A percentile compares a stretch with the other conserved stretches of the same genome.
Evolutionary conservation across 176 grass and related monocot species (phyloP).

Genomic region (Oropetium thomaeum): DNA sequence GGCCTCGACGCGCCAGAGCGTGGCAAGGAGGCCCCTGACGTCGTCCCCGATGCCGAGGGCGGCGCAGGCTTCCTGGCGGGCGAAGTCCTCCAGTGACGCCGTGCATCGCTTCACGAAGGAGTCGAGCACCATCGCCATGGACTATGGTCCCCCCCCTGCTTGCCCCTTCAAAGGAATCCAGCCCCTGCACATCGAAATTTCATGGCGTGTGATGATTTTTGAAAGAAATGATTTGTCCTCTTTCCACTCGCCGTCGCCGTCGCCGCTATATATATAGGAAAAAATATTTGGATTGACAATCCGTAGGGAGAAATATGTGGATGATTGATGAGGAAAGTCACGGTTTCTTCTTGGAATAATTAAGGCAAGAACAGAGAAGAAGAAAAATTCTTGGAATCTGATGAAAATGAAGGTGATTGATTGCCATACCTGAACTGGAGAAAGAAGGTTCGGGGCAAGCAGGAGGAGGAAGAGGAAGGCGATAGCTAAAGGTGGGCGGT

Average conservation of each 20-base stretch:
- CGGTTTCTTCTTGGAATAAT: not conserved
- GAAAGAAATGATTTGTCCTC: not conserved
- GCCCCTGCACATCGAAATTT: slow-evolving; percentile 5
- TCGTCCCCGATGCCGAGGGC: slow-evolving; percentile 55
- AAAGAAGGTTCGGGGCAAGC: not conserved
- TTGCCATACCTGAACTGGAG: slow-evolving; percentile 25
- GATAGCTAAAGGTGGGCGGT: slow-evolving; percentile 26
- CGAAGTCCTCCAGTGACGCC: slow-evolving; percentile 36
- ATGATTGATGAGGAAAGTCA: not conserved
- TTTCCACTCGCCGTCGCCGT: not conserved
- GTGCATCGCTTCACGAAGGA: slow-evolving; percentile 47
- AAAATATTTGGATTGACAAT: not conserved
- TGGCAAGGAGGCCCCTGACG: slow-evolving; percentile 41
- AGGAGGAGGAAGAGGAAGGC: slow-evolving; percentile 40
- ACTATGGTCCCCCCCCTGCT: not conserved
- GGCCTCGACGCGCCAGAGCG: slow-evolving; percentile 41
- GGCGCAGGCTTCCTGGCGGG: slow-evolving; percentile 36
- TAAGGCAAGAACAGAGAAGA: not conserved
- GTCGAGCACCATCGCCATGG: slow-evolving; percentile 73
- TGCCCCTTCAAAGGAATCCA: not conserved
- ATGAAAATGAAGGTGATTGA: not conserved
- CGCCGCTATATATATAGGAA: not conserved
- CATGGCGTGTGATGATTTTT: not conserved
- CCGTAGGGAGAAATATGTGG: too few relatives aligned
- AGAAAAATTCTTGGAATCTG: not conserved